A percentile compares a stretch with the other conserved stretches of the same genome.
These are phyloP conservation scores for Termitomyces eurrhizus DNA, from an alignment of 768 basidiomycete species.

Conservation along the genomic window DNA sequence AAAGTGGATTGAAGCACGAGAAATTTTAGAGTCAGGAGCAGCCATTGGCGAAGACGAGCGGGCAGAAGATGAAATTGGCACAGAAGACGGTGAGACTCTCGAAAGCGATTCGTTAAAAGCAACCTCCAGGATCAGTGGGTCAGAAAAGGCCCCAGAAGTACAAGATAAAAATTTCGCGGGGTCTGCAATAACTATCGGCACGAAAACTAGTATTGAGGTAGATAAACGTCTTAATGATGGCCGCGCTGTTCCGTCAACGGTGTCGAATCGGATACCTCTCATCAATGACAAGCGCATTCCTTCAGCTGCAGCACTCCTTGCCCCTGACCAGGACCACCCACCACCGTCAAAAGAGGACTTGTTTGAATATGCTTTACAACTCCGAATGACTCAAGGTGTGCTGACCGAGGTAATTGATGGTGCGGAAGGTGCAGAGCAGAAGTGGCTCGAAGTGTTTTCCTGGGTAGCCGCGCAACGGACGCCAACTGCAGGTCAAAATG, in stretches of 20 bases:
- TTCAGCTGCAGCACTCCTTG: conserved; percentile 37
- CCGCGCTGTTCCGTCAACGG: conserved; percentile 1
- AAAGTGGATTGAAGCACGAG: conserved; percentile 74
- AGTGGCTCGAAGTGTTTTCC: conserved; percentile 80
- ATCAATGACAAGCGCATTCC: conserved; percentile 32
- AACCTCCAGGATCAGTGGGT: background rate
- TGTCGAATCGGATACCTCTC: conserved; percentile 11
- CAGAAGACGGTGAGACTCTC: conserved; percentile 7
- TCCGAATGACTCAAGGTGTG: conserved; percentile 82
- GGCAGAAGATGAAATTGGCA: conserved; percentile 16
- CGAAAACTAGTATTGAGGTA: background rate
- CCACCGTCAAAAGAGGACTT: conserved; percentile 48
- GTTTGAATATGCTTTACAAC: conserved; percentile 77
- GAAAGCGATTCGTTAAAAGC: background rate
- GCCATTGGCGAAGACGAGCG: conserved; percentile 34
- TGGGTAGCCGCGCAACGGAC: conserved; percentile 71
- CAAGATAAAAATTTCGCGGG: background rate
- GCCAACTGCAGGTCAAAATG: conserved; percentile 15
- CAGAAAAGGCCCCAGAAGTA: background rate
- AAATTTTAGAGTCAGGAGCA: conserved; percentile 76
- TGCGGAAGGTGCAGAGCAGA: conserved; percentile 73
- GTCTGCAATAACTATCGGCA: background rate
- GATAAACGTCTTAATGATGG: conserved; percentile 2
- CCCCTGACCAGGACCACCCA: conserved; percentile 44
- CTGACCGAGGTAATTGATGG: conserved; percentile 83